Evolutionary conservation across 352 stramenopile genomes (phyloP).

Genomic region (Phytopythium litorale): DNA sequence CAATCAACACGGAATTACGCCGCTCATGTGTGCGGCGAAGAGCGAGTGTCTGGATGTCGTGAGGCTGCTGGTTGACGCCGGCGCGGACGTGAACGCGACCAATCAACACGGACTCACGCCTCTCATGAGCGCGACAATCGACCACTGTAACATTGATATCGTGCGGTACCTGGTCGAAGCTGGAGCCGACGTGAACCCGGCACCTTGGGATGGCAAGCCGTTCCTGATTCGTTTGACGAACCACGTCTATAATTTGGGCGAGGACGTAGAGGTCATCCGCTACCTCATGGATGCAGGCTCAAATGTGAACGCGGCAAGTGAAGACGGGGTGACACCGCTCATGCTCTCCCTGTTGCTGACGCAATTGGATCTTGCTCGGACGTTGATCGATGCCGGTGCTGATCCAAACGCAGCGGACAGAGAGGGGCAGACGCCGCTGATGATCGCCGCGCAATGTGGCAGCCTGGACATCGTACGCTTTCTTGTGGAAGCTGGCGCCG

Average conservation of each 20-base stretch:
- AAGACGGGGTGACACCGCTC: too few relatives aligned
- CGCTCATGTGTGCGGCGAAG: constrained; percentile 3
- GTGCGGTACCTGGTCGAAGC: neutral
- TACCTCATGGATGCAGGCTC: neutral
- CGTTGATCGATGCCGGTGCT: too few relatives aligned
- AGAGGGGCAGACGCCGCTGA: too few relatives aligned
- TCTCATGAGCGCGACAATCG: neutral
- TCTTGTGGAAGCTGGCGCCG: too few relatives aligned
- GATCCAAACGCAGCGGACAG: too few relatives aligned
- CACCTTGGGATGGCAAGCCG: neutral
- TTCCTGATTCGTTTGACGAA: neutral
- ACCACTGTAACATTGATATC: neutral
- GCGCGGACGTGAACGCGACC: constrained; percentile 1
- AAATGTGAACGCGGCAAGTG: neutral
- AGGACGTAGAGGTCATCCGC: neutral
- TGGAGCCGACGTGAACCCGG: neutral
- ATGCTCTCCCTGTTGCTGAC: too few relatives aligned
- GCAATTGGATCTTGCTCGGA: too few relatives aligned
- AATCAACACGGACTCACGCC: neutral
- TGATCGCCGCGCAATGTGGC: too few relatives aligned
- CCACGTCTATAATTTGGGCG: neutral
- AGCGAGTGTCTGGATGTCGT: neutral
- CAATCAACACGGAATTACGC: neutral
- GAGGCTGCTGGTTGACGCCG: neutral
- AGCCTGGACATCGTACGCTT: too few relatives aligned